Evolutionary conservation across 2,329 filamentous ascomycete species (phyloP).

Genomic region (Diplodia corticola): DNA sequence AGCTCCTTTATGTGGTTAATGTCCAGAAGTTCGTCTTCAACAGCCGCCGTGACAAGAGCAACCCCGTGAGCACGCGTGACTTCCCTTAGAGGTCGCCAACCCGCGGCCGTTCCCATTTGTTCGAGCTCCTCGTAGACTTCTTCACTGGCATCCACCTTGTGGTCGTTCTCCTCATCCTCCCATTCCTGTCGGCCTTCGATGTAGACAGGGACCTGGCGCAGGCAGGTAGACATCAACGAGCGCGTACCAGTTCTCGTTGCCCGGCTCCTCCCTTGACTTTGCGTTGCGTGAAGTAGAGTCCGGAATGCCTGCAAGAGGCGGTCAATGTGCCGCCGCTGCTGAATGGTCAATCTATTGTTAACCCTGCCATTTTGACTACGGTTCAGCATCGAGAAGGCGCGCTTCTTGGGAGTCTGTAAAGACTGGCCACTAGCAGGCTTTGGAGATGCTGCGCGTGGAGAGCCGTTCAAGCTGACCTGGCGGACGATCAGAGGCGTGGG

Average conservation of each 20-base stretch:
- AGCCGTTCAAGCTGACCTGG: not conserved
- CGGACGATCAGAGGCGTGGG: constrained; percentile 3
- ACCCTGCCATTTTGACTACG: not conserved
- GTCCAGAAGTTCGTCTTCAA: constrained; percentile 36
- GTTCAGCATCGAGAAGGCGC: not conserved
- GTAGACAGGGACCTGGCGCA: constrained; percentile 44
- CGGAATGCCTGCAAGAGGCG: constrained; percentile 3
- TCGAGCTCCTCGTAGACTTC: constrained; percentile 44
- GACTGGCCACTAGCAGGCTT: not conserved
- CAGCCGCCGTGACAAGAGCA: constrained; percentile 38
- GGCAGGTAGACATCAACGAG: constrained; percentile 42
- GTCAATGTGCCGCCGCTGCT: not conserved
- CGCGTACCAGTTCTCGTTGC: constrained; percentile 30
- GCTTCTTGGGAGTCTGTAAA: constrained; percentile 10
- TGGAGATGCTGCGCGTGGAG: not conserved
- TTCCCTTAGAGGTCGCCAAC: constrained; percentile 43
- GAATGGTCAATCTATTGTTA: not conserved
- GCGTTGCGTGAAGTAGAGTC: constrained; percentile 39
- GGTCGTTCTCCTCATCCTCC: constrained; percentile 33
- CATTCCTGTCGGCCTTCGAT: constrained; percentile 44
- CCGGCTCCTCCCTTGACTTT: not conserved
- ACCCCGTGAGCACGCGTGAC: constrained; percentile 46
- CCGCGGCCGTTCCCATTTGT: constrained; percentile 35
- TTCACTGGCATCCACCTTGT: constrained; percentile 37
- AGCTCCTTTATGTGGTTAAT: constrained; percentile 31